Percentiles rank a stretch among this genome's conserved stretches.
Conservation (phyloP, 2,329 filamentous ascomycete species). For the Colletotrichum lupini region DNA sequence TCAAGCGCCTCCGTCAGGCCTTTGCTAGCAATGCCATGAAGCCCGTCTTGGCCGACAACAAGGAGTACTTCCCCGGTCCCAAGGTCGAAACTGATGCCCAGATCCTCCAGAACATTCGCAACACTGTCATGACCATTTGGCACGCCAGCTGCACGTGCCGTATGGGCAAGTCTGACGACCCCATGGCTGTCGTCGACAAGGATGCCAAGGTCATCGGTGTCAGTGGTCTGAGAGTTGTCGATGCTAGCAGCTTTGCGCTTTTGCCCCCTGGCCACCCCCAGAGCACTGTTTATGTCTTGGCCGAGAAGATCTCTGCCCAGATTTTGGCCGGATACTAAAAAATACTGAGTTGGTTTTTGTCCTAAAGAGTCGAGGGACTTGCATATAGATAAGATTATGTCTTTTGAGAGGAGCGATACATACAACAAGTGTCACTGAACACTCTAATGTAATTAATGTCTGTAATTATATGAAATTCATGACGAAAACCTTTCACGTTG, state of each 20-base stretch:
- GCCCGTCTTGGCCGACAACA: conserved; percentile 45
- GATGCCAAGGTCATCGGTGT: conserved; percentile 45
- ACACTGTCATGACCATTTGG: conserved; percentile 57
- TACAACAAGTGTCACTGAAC: background rate
- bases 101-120: conserved; percentile 48
- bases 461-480: background rate
- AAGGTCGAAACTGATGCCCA: conserved; percentile 52
- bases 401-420: background rate
- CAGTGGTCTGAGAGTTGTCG: conserved; percentile 44
- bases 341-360: conserved; percentile 37
- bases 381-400: background rate
- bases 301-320: conserved; percentile 41
- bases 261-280: conserved; percentile 42
- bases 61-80: conserved; percentile 50
- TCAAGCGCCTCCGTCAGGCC: conserved; percentile 53
- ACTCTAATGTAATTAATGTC: background rate
- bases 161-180: conserved; percentile 56
- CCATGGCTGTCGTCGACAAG: conserved; percentile 45
- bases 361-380: background rate
- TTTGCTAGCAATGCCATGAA: conserved; percentile 44
- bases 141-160: conserved; percentile 65
- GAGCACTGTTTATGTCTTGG: conserved; percentile 39
- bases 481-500: too few species aligned
- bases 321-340: conserved; percentile 48
- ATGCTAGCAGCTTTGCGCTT: conserved; percentile 43